These are phyloP conservation scores for Boletus vinaceobasis DNA, from an alignment of 768 basidiomycete species.

Conservation along the genomic window DNA sequence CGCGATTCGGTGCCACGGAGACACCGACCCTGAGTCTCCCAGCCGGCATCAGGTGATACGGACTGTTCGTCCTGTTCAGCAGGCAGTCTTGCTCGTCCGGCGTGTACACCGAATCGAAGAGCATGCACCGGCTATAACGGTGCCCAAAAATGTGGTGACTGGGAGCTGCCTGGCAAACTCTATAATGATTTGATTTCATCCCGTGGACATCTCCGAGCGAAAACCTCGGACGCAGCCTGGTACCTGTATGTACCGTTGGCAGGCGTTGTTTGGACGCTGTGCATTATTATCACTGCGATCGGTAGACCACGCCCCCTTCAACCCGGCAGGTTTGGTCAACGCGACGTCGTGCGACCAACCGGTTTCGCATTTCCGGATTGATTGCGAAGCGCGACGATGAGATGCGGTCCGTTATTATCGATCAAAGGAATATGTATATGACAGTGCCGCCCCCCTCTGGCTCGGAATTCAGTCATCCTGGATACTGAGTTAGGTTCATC, in stretches of 20 bases:
- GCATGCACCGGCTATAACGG: not conserved
- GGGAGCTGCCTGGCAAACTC: not conserved
- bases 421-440: not conserved
- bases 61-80: not conserved
- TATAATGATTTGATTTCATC: not conserved
- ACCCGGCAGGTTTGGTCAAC: not conserved
- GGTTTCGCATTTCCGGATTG: slow-evolving; percentile 5
- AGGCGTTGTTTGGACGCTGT: not conserved
- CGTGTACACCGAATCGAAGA: too few relatives aligned
- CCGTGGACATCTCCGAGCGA: slow-evolving; percentile 4
- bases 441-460: not conserved
- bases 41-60: not conserved
- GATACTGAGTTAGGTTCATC: slow-evolving; percentile 21
- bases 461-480: not conserved
- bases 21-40: not conserved
- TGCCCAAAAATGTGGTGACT: not conserved
- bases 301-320: not conserved
- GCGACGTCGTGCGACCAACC: not conserved
- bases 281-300: not conserved
- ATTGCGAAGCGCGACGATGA: not conserved
- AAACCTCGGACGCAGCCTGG: slow-evolving; percentile 7
- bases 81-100: not conserved
- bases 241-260: not conserved
- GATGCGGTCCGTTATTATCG: not conserved
- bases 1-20: not conserved